phyloP scores from a whole-genome alignment of 768 basidiomycete genomes.

The Macrolepiota fuliginosa region DNA sequence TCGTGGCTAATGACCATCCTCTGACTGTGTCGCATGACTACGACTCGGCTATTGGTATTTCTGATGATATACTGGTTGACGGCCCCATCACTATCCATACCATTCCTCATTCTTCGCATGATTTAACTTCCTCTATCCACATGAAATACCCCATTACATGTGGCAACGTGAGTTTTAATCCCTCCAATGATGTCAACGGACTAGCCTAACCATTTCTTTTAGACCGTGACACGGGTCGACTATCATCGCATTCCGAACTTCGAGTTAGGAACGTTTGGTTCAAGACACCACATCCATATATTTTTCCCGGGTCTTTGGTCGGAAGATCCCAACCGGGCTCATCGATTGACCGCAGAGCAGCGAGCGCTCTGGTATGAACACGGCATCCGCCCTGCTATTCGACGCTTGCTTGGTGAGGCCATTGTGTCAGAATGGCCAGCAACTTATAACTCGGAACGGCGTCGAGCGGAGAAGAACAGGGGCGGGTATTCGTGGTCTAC shows the following conservation, averaged over 20 bases:
- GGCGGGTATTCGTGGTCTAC: slow-evolving; percentile 19
- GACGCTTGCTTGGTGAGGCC: background rate
- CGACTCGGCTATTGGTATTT: slow-evolving; percentile 20
- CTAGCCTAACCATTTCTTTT: background rate
- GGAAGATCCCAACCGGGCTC: background rate
- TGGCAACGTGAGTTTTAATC: no score
- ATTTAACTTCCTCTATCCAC: background rate
- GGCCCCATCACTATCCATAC: background rate
- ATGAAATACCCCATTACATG: background rate
- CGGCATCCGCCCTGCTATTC: slow-evolving; percentile 23
- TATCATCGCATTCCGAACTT: background rate
- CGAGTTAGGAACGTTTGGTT: background rate
- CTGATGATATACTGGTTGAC: slow-evolving; percentile 8
- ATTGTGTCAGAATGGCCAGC: slow-evolving; percentile 25
- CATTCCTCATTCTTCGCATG: background rate
- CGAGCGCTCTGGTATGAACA: slow-evolving; percentile 18
- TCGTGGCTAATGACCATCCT: background rate
- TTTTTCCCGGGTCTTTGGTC: slow-evolving; percentile 26
- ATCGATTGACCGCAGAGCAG: slow-evolving; percentile 12
- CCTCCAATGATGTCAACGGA: background rate
- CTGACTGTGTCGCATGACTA: slow-evolving; percentile 15
- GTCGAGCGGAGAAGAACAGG: slow-evolving; percentile 15
- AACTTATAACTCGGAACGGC: slow-evolving; percentile 17
- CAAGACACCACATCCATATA: slow-evolving; percentile 4
- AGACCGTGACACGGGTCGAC: no score